Percentiles rank a stretch among this genome's conserved stretches.
These are phyloP conservation scores for Massariosphaeria phaeospora DNA, from an alignment of 495 filamentous ascomycete species.

Conservation along the genomic window DNA sequence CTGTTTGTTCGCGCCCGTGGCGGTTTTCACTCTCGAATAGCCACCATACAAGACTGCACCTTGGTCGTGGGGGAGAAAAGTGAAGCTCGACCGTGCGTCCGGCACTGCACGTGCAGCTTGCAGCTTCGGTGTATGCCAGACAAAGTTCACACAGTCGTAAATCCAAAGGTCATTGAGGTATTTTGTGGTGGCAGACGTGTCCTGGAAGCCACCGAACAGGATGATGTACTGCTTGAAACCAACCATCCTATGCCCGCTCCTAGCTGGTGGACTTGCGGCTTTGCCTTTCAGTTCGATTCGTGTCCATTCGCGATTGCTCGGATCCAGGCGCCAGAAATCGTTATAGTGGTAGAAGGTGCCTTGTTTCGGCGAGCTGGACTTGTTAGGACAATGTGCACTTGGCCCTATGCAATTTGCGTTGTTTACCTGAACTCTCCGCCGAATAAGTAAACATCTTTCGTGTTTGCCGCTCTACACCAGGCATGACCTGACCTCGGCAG, in stretches of 20 bases:
- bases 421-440: slow-evolving; percentile 79
- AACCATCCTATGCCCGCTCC: slow-evolving; percentile 92
- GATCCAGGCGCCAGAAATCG: slow-evolving; percentile 92
- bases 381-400: no score
- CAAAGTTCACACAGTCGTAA: slow-evolving; percentile 64
- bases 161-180: slow-evolving; percentile 74
- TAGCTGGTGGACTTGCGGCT: slow-evolving; percentile 63
- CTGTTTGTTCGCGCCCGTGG: slow-evolving; percentile 45
- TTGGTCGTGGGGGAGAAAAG: slow-evolving; percentile 79
- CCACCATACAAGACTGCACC: slow-evolving; percentile 89
- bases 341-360: slow-evolving; percentile 99
- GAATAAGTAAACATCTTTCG: slow-evolving; percentile 82
- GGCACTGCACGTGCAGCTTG: slow-evolving; percentile 75
- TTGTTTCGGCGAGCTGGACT: slow-evolving; percentile 85
- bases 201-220: slow-evolving; percentile 83
- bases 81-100: slow-evolving; percentile 84
- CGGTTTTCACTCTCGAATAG: slow-evolving; percentile 81
- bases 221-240: slow-evolving; percentile 83
- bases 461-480: slow-evolving; percentile 82
- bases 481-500: slow-evolving; percentile 88
- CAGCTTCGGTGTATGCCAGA: slow-evolving; percentile 69
- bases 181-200: slow-evolving; percentile 87
- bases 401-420: no score
- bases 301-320: slow-evolving; percentile 78
- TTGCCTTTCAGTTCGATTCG: slow-evolving; percentile 83